Conservation (phyloP, 1,284 basidiomycete genomes). For the Thelephora terrestris region DNA sequence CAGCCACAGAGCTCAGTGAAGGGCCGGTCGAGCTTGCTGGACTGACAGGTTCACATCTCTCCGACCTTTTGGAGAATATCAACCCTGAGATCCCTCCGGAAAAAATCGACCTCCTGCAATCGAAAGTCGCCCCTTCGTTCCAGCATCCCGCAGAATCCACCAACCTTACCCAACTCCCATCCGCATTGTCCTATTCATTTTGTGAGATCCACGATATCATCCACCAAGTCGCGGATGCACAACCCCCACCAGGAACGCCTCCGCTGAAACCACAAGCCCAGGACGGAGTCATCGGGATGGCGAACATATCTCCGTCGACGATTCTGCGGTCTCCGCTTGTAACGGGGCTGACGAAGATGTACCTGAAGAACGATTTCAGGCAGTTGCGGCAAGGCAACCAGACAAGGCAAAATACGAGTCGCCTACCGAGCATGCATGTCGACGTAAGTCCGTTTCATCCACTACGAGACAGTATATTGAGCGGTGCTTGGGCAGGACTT, state of each 20-base stretch:
- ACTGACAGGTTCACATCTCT: not conserved
- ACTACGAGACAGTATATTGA: not conserved
- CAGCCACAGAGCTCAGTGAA: not conserved
- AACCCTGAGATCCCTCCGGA: not conserved
- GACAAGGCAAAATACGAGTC: slow-evolving; percentile 67
- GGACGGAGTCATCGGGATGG: slow-evolving; percentile 30
- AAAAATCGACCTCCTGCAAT: not conserved
- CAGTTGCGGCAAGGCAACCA: slow-evolving; percentile 55
- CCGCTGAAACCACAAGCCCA: slow-evolving; percentile 39
- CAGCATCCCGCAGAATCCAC: not conserved
- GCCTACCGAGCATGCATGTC: slow-evolving; percentile 72
- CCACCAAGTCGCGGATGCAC: slow-evolving; percentile 1
- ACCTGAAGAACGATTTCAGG: slow-evolving; percentile 67
- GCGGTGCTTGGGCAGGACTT: not conserved
- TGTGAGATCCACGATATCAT: slow-evolving; percentile 21
- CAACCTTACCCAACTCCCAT: not conserved
- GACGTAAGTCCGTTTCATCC: slow-evolving; percentile 38
- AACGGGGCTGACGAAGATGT: slow-evolving; percentile 73
- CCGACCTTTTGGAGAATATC: not conserved
- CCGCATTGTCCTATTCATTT: slow-evolving; percentile 8
- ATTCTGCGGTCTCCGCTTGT: slow-evolving; percentile 62
- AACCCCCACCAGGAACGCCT: slow-evolving; percentile 36
- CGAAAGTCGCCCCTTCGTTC: not conserved
- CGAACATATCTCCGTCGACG: slow-evolving; percentile 59
- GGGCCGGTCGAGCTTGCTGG: not conserved